Evolutionary conservation across 768 basidiomycete genomes (phyloP).

Genomic region (Leccinum truebloodii): DNA sequence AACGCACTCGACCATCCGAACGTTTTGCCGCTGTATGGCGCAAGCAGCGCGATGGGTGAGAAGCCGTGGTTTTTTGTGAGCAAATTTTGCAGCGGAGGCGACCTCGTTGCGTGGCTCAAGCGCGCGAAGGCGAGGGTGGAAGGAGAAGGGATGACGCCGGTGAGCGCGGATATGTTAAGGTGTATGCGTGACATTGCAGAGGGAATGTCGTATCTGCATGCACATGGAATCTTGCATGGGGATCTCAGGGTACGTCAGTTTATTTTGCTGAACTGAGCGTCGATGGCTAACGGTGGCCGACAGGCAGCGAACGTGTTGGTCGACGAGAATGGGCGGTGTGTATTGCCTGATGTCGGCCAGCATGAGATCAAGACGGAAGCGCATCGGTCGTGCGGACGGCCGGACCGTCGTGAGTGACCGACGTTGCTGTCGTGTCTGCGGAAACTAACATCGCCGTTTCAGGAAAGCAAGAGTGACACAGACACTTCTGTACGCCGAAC

Average conservation of each 20-base stretch:
- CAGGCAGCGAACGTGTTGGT: slow-evolving; percentile 71
- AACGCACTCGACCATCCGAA: slow-evolving; percentile 64
- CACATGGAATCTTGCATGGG: slow-evolving; percentile 68
- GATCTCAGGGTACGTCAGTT: slow-evolving; percentile 65
- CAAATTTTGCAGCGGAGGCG: slow-evolving; percentile 68
- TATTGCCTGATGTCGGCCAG: slow-evolving; percentile 84
- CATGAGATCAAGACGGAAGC: slow-evolving; percentile 77
- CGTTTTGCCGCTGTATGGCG: slow-evolving; percentile 75
- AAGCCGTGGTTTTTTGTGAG: slow-evolving; percentile 82
- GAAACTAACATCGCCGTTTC: neutral
- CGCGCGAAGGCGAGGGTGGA: slow-evolving; percentile 13
- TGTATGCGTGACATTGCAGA: slow-evolving; percentile 74
- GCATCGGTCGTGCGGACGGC: slow-evolving; percentile 55
- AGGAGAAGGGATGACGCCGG: neutral
- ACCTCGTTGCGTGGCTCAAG: slow-evolving; percentile 59
- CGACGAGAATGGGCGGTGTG: slow-evolving; percentile 48
- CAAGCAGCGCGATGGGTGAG: slow-evolving; percentile 67
- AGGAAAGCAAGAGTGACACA: too few species aligned
- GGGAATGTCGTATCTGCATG: slow-evolving; percentile 83
- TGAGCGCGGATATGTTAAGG: slow-evolving; percentile 45
- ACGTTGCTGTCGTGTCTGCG: neutral
- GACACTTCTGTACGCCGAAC: too few species aligned
- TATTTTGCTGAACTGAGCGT: neutral
- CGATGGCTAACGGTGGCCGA: neutral
- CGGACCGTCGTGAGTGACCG: slow-evolving; percentile 41